A percentile compares a stretch with the other conserved stretches of the same genome.
Evolutionary conservation across 148 eudicot species (phyloP).

Genomic region (Nyssa sinensis): DNA sequence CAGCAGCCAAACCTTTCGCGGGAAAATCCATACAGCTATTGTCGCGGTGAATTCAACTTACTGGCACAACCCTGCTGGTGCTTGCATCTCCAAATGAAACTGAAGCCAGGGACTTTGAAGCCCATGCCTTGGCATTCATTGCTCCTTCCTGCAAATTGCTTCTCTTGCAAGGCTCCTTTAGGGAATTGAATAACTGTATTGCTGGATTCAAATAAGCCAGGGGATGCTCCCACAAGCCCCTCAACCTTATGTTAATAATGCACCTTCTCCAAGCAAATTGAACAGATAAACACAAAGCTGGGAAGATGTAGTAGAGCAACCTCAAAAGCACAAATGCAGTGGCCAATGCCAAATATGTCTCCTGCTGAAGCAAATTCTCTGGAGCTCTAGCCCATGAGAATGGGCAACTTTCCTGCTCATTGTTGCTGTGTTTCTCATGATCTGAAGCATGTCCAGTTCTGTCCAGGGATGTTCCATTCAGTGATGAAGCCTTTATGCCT

Average conservation of each 20-base stretch:
- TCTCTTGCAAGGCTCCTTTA: constrained; percentile 67
- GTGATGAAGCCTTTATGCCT: constrained; percentile 51
- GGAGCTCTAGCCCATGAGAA: constrained; percentile 93
- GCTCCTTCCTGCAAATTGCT: constrained; percentile 89
- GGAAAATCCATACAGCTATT: background rate
- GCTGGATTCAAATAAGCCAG: constrained; percentile 53
- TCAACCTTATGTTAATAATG: constrained; percentile 41
- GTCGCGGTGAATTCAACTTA: constrained; percentile 15
- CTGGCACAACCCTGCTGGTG: constrained; percentile 45
- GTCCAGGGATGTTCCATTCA: constrained; percentile 41
- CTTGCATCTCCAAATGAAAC: constrained; percentile 82
- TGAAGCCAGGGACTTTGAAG: constrained; percentile 85
- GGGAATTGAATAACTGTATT: constrained; percentile 47
- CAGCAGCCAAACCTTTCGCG: background rate
- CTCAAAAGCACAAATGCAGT: constrained; percentile 71
- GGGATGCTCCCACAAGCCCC: constrained; percentile 73
- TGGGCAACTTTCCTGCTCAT: constrained; percentile 65
- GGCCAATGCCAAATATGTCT: constrained; percentile 84
- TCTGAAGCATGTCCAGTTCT: constrained; percentile 38
- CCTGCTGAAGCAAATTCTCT: constrained; percentile 68
- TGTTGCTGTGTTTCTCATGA: constrained; percentile 25
- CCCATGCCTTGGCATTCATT: constrained; percentile 82
- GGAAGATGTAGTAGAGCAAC: constrained; percentile 47
- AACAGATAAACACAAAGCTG: constrained; percentile 35
- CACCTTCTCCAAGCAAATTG: constrained; percentile 60